Conservation (phyloP, 2,329 filamentous ascomycete genomes). For the Shiraia sp. region DNA sequence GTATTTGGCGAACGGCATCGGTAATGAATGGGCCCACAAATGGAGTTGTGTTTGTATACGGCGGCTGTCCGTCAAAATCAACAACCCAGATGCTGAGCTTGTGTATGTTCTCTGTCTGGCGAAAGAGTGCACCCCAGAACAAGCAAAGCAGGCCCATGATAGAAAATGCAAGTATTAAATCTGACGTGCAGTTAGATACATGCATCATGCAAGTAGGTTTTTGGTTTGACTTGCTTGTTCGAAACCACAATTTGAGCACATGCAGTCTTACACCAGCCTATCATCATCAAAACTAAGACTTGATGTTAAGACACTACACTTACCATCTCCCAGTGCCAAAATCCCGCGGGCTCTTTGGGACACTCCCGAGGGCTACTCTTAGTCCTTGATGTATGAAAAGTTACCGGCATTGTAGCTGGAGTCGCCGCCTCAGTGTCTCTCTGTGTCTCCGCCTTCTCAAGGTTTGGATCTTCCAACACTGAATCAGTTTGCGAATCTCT, state of each 20-base stretch:
- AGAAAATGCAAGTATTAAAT: slow-evolving; percentile 28
- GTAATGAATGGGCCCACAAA: slow-evolving; percentile 61
- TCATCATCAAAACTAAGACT: neutral
- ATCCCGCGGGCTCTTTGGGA: slow-evolving; percentile 23
- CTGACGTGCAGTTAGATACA: slow-evolving; percentile 7
- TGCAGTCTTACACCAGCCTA: slow-evolving; percentile 33
- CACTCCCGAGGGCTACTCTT: slow-evolving; percentile 21
- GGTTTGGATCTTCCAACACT: slow-evolving; percentile 5
- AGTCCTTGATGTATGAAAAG: slow-evolving; percentile 17
- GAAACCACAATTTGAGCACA: slow-evolving; percentile 32
- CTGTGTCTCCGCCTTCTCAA: slow-evolving; percentile 29
- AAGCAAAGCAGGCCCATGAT: slow-evolving; percentile 31
- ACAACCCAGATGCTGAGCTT: slow-evolving; percentile 61
- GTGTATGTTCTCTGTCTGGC: slow-evolving; percentile 20
- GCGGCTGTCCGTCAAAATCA: slow-evolving; percentile 63
- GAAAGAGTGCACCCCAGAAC: slow-evolving; percentile 37
- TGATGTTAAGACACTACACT: neutral
- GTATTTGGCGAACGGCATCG: slow-evolving; percentile 48
- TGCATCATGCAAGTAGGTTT: no score
- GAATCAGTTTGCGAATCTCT: neutral
- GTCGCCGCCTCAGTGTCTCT: slow-evolving; percentile 8
- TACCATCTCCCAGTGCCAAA: slow-evolving; percentile 37
- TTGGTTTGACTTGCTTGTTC: slow-evolving; percentile 22
- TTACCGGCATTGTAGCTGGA: slow-evolving; percentile 12
- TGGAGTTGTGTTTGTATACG: slow-evolving; percentile 51